These are phyloP conservation scores for Venturia pyrina DNA, from an alignment of 2,329 filamentous ascomycete species.

Conservation along the genomic window DNA sequence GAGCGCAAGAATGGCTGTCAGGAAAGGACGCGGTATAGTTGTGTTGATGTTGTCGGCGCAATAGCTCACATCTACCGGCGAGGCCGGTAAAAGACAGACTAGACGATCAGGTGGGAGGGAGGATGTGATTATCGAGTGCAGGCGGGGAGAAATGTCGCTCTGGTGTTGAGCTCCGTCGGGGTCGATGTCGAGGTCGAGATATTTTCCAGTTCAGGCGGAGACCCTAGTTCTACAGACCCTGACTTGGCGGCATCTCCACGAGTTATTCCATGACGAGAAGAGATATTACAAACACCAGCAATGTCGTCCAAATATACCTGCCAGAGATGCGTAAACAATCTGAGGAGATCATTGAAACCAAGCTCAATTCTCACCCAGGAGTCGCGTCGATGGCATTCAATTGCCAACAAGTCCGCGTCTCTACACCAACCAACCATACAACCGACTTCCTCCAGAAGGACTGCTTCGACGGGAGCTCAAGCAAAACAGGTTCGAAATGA, in stretches of 20 bases:
- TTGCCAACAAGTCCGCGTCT: not conserved
- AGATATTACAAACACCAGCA: conserved; percentile 3
- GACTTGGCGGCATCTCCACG: not conserved
- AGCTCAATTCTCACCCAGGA: not conserved
- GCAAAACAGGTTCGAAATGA: not conserved
- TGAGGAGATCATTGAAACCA: not conserved
- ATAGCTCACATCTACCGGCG: not conserved
- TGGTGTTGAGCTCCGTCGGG: not conserved
- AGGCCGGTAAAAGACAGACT: not conserved
- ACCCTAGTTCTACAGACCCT: too few relatives aligned
- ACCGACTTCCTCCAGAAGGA: not conserved
- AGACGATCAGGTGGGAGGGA: not conserved
- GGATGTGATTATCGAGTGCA: not conserved
- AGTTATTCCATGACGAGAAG: not conserved
- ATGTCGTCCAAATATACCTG: conserved; percentile 13
- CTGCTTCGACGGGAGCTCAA: not conserved
- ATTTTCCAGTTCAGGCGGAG: not conserved
- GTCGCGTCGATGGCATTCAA: conserved; percentile 9
- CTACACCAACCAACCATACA: not conserved
- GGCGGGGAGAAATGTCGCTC: not conserved
- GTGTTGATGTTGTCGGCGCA: not conserved
- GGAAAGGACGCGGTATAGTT: not conserved
- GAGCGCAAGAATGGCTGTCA: not conserved
- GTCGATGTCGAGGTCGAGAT: not conserved
- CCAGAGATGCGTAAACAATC: conserved; percentile 4